Evolutionary conservation across 2,329 filamentous ascomycete species (phyloP).

Genomic region (Sphaerulina vaccinii): DNA sequence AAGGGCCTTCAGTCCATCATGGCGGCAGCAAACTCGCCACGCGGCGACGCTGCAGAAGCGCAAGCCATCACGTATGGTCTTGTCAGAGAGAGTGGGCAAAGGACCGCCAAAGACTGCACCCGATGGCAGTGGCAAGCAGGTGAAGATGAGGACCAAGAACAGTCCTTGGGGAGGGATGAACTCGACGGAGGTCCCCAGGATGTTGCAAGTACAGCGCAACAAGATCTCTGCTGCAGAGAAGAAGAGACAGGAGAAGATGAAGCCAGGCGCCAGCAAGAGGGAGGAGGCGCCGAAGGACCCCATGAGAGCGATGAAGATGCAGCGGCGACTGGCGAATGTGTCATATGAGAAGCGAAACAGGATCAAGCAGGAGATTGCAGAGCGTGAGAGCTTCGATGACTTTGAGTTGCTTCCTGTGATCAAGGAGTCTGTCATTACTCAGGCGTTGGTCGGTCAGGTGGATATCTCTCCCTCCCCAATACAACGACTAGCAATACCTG

Average conservation of each 20-base stretch:
- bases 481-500: constrained; percentile 84
- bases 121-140: constrained; percentile 30
- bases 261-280: constrained; percentile 37
- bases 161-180: constrained; percentile 63
- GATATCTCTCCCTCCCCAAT: constrained; percentile 83
- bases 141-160: constrained; percentile 42
- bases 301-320: constrained; percentile 92
- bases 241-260: constrained; percentile 56
- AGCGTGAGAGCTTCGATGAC: constrained; percentile 75
- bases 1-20: constrained; percentile 32
- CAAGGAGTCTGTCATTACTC: constrained; percentile 67
- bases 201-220: constrained; percentile 29
- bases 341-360: constrained; percentile 68
- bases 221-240: constrained; percentile 43
- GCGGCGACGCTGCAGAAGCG: constrained; percentile 44
- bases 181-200: constrained; percentile 41
- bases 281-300: constrained; percentile 52
- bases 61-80: constrained; percentile 51
- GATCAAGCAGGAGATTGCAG: constrained; percentile 61
- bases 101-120: constrained; percentile 26
- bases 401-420: constrained; percentile 73
- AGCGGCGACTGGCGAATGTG: constrained; percentile 71
- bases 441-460: constrained; percentile 72
- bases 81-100: constrained; percentile 48
- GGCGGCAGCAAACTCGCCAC: constrained; percentile 41